Percentiles rank a stretch among this genome's conserved stretches.
Conservation (phyloP, 2,329 filamentous ascomycete genomes). For the Colletotrichum magnum region DNA sequence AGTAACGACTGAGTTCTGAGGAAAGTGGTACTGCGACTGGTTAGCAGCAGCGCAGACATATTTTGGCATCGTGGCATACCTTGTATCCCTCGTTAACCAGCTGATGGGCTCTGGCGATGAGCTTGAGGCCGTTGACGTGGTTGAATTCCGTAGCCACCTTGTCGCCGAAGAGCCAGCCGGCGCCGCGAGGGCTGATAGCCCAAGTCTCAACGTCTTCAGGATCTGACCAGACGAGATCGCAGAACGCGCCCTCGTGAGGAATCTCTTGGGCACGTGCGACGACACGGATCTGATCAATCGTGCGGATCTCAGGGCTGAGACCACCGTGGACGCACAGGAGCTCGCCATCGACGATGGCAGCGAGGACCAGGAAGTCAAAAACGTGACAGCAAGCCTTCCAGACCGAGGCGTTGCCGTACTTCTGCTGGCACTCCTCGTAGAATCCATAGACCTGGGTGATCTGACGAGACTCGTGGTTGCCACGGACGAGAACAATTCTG, state of each 20-base stretch:
- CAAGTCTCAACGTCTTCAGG: slow-evolving; percentile 98
- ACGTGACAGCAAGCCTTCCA: slow-evolving; percentile 99
- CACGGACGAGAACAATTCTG: slow-evolving; percentile 94
- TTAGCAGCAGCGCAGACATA: slow-evolving; percentile 42
- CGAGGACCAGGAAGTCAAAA: slow-evolving; percentile 97
- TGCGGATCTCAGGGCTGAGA: slow-evolving; percentile 90
- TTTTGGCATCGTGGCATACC: slow-evolving; percentile 61
- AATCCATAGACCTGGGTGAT: slow-evolving; percentile 99
- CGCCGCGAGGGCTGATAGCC: slow-evolving; percentile 92
- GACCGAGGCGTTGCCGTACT: slow-evolving; percentile 99
- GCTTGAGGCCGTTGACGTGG: slow-evolving; percentile 94
- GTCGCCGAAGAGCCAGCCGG: slow-evolving; percentile 97
- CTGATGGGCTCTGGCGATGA: slow-evolving; percentile 97
- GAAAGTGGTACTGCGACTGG: slow-evolving; percentile 83
- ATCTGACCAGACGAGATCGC: slow-evolving; percentile 97
- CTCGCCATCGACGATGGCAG: slow-evolving; percentile 97
- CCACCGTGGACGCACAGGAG: slow-evolving; percentile 99
- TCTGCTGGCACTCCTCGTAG: slow-evolving; percentile 97
- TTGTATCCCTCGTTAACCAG: slow-evolving; percentile 99
- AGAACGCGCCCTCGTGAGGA: slow-evolving; percentile 98
- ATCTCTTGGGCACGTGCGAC: slow-evolving; percentile 98
- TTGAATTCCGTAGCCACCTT: slow-evolving; percentile 99
- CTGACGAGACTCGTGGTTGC: slow-evolving; percentile 97
- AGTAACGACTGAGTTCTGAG: slow-evolving; percentile 94
- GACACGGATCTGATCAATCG: slow-evolving; percentile 98